Evolutionary conservation across 768 basidiomycete genomes (phyloP), one percentile per base, ranked within the genome.

Genomic region (Neoboletus magnificus): DNA sequence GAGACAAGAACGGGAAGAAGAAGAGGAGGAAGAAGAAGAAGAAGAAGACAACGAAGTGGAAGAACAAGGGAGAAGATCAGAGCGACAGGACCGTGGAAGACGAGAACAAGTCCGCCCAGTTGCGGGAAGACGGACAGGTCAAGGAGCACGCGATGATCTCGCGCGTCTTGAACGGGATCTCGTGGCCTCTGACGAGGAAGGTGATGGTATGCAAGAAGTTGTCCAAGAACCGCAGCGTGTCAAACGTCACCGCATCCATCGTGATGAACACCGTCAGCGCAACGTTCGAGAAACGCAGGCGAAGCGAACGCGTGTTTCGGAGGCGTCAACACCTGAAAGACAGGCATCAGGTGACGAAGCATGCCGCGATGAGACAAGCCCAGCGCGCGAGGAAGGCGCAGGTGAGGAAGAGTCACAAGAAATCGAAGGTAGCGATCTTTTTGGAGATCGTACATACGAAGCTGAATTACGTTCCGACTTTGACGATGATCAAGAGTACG

Each of bases 371-470:
- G 18, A 48, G 33, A 41, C 23, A 27, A 30, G 1, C 5, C 12
- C 47, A 45, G 18, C 8, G 1, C 33, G 13, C 18, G 50, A 46
- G 32, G 39, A 23, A 30, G 52, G 32, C 12, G 27, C 7, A n/a
- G 46, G 18, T 15, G 7, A 6, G 2, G 50, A 50, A 23, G 43
- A 30, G 25, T 59, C 57, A 15, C 32, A 48, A 33, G 57, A 58
- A 20, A 25, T 62, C 10, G 53, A 60, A 52, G 67, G 44, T 4
- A 48, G 47, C 5, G 66, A 66, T 48, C 56, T 63, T 6, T 70
- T 71, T 45, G 68, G 66, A 8, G 63, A 64, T 42, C 52, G 45
- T 4, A 11, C 15, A 20, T 62, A 55, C n/a, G 54, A 33, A 4
- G 27, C 54, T 5, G 39, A 42, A 43, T 11, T 5, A 6, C 15